These are phyloP conservation scores for Phytophthora melonis DNA, from an alignment of 352 stramenopile genomes.

Conservation along the genomic window DNA sequence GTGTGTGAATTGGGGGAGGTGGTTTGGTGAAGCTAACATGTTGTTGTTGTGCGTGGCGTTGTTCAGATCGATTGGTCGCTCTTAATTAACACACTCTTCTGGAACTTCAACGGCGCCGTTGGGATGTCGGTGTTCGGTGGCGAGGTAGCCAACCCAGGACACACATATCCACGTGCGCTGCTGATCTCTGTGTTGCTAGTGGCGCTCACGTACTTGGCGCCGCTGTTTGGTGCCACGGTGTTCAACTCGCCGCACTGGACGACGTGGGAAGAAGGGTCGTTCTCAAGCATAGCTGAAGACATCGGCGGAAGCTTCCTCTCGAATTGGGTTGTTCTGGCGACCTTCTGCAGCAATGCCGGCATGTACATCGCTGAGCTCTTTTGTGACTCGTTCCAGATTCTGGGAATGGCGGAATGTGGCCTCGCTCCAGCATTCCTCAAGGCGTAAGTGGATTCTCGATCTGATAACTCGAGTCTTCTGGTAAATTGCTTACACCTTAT, in stretches of 20 bases:
- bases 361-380: conserved; percentile 96
- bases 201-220: conserved; percentile 87
- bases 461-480: neutral
- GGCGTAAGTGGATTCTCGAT: conserved; percentile 54
- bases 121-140: conserved; percentile 88
- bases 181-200: conserved; percentile 84
- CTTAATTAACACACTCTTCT: conserved; percentile 96
- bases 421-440: conserved; percentile 87
- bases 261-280: conserved; percentile 92
- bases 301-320: conserved; percentile 88
- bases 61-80: conserved; percentile 77
- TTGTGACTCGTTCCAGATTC: conserved; percentile 91
- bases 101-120: conserved; percentile 95
- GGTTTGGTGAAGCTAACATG: conserved; percentile 8
- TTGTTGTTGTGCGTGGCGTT: neutral
- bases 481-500: conserved; percentile 6
- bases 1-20: neutral
- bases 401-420: conserved; percentile 84
- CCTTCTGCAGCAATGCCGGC: conserved; percentile 90
- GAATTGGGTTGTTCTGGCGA: conserved; percentile 92
- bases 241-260: conserved; percentile 70
- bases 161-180: conserved; percentile 88
- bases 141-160: conserved; percentile 84
- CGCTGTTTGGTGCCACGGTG: conserved; percentile 86
- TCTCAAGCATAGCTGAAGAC: conserved; percentile 88